Percentiles rank a stretch among this genome's conserved stretches.
These are phyloP conservation scores for Diversispora eburnea DNA, from an alignment of 192 early-diverging fungal species.

Conservation along the genomic window DNA sequence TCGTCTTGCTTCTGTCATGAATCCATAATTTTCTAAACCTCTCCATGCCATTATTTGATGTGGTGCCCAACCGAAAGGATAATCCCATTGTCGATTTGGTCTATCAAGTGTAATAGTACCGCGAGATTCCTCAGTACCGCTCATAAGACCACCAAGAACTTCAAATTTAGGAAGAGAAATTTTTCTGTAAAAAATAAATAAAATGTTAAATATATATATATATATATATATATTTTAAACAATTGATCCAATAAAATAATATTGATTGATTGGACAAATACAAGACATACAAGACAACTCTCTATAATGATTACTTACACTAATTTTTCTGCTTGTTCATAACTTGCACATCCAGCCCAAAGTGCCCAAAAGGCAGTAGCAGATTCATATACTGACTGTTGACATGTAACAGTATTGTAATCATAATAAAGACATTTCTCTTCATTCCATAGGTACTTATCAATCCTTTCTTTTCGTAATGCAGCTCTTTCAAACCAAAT, in stretches of 20 bases:
- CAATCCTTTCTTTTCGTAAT: constrained; percentile 58
- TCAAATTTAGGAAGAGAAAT: constrained; percentile 77
- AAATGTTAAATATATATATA: background rate
- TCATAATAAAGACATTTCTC: constrained; percentile 80
- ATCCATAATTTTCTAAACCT: constrained; percentile 83
- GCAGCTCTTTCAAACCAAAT: constrained; percentile 66
- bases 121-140: constrained; percentile 87
- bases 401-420: constrained; percentile 70
- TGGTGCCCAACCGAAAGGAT: constrained; percentile 94
- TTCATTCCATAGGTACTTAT: constrained; percentile 85
- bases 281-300: background rate
- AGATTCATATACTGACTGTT: constrained; percentile 78
- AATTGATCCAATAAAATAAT: constrained; percentile 3
- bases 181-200: constrained; percentile 25
- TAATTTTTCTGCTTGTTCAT: constrained; percentile 73
- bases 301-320: constrained; percentile 41
- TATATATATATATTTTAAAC: background rate
- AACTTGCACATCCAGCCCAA: constrained; percentile 82
- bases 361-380: constrained; percentile 88
- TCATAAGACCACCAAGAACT: constrained; percentile 86
- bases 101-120: constrained; percentile 75
- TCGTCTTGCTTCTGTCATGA: constrained; percentile 63
- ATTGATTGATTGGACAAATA: too few species aligned
- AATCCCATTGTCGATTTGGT: constrained; percentile 96
- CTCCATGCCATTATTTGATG: constrained; percentile 98